Conservation (phyloP, 2,329 filamentous ascomycete species). For the Xylaria sp. region DNA sequence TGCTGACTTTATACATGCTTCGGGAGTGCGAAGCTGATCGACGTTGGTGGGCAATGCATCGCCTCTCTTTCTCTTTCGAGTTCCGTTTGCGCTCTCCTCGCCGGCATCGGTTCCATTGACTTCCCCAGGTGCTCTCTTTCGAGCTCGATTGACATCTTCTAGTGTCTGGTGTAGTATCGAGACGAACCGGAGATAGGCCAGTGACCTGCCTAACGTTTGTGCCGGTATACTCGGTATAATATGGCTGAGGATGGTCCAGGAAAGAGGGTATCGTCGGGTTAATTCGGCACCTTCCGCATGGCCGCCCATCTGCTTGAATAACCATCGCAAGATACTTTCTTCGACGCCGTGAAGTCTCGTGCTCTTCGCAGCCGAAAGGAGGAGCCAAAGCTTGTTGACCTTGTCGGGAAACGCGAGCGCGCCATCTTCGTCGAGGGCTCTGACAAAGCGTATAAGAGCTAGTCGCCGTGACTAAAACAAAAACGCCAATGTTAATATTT, state of each 20-base stretch:
- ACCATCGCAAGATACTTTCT: slow-evolving; percentile 62
- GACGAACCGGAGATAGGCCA: slow-evolving; percentile 72
- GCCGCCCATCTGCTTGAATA: slow-evolving; percentile 64
- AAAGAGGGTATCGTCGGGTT: slow-evolving; percentile 56
- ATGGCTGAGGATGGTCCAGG: slow-evolving; percentile 64
- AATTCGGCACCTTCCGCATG: slow-evolving; percentile 51
- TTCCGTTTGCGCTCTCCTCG: slow-evolving; percentile 33
- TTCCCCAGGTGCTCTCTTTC: slow-evolving; percentile 10
- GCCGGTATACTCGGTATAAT: slow-evolving; percentile 68
- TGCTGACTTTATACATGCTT: slow-evolving; percentile 50
- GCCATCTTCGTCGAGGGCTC: slow-evolving; percentile 57
- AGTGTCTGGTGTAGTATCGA: slow-evolving; percentile 67
- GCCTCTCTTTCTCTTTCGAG: slow-evolving; percentile 47
- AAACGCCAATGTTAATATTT: slow-evolving; percentile 13
- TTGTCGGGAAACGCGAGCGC: slow-evolving; percentile 49
- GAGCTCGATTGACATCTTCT: slow-evolving; percentile 54
- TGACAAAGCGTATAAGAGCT: slow-evolving; percentile 55
- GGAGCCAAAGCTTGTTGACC: slow-evolving; percentile 52
- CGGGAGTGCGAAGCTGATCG: slow-evolving; percentile 41
- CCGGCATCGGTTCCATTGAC: slow-evolving; percentile 20
- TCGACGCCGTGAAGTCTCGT: slow-evolving; percentile 56
- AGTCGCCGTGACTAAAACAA: slow-evolving; percentile 36
- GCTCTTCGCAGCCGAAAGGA: slow-evolving; percentile 46
- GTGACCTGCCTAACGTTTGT: slow-evolving; percentile 69
- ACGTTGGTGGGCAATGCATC: slow-evolving; percentile 43